Percentiles rank a stretch among this genome's conserved stretches.
These are phyloP conservation scores for Antrodiella citrinella DNA, from an alignment of 768 basidiomycete genomes.

Conservation along the genomic window DNA sequence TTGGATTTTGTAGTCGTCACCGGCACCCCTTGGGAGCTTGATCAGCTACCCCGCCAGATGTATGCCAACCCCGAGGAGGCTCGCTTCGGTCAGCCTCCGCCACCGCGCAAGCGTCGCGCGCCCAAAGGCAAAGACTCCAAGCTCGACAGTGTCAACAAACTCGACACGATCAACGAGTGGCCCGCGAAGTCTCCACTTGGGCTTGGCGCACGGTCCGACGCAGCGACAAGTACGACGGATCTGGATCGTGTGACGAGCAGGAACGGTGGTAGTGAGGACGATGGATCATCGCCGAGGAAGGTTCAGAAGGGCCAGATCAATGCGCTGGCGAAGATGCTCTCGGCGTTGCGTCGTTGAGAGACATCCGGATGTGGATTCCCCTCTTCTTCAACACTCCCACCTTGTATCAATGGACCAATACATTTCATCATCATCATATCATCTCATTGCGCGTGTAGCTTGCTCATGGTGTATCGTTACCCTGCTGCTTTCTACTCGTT, in stretches of 20 bases:
- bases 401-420: background rate
- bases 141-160: conserved; percentile 65
- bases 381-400: too few species aligned
- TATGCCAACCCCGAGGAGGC: conserved; percentile 55
- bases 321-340: conserved; percentile 87
- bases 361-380: background rate
- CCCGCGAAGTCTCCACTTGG: conserved; percentile 37
- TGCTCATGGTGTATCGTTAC: background rate
- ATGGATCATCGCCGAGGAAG: conserved; percentile 55
- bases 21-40: conserved; percentile 71
- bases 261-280: conserved; percentile 21
- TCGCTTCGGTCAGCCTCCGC: conserved; percentile 50
- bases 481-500: background rate
- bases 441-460: background rate
- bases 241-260: conserved; percentile 35
- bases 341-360: conserved; percentile 56
- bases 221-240: conserved; percentile 70
- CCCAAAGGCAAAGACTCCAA: conserved; percentile 53
- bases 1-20: conserved; percentile 55
- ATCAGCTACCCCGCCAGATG: conserved; percentile 59
- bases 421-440: background rate
- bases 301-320: conserved; percentile 88
- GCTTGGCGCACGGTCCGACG: conserved; percentile 43
- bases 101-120: conserved; percentile 47
- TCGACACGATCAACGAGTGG: conserved; percentile 74